A percentile compares a stretch with the other conserved stretches of the same genome.
Conservation (phyloP, 192 early-diverging fungal species). For the Phlyctochytrium arcticum region DNA sequence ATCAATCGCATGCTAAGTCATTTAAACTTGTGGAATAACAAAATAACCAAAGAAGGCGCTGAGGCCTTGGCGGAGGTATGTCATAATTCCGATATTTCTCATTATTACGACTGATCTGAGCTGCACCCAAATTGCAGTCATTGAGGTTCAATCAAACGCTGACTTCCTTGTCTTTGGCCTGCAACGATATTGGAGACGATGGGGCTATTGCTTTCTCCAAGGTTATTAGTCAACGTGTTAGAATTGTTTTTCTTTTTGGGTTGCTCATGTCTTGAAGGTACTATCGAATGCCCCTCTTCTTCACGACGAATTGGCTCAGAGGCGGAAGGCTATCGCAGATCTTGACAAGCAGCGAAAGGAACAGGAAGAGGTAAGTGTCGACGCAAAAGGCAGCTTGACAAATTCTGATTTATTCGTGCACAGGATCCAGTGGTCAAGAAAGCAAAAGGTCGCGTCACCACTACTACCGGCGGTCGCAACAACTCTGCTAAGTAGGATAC, state of each 20-base stretch:
- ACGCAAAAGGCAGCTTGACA: no score
- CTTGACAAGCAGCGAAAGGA: conserved; percentile 44
- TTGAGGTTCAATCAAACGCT: conserved; percentile 42
- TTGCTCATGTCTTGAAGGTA: no score
- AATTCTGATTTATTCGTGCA: no score
- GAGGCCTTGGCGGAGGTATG: conserved; percentile 47
- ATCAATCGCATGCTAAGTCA: conserved; percentile 30
- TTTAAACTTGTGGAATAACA: conserved; percentile 46
- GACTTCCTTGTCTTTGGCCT: conserved; percentile 37
- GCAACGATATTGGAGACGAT: conserved; percentile 46
- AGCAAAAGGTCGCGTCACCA: conserved; percentile 18
- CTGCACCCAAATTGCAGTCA: conserved; percentile 22
- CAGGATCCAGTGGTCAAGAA: conserved; percentile 36
- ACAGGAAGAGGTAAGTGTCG: conserved; percentile 41
- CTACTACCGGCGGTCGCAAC: conserved; percentile 6
- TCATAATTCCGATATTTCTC: no score
- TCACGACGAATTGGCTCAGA: conserved; percentile 35
- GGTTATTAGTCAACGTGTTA: conserved; percentile 31
- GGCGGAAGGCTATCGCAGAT: conserved; percentile 41
- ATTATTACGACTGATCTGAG: no score
- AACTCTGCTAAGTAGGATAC: conserved; percentile 14
- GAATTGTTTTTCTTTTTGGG: not conserved
- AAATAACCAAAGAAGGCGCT: conserved; percentile 40
- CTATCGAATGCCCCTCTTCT: conserved; percentile 37
- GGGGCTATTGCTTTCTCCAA: conserved; percentile 39